Conservation (phyloP, 108 stramenopile genomes). For the Craspedostauros australis region DNA sequence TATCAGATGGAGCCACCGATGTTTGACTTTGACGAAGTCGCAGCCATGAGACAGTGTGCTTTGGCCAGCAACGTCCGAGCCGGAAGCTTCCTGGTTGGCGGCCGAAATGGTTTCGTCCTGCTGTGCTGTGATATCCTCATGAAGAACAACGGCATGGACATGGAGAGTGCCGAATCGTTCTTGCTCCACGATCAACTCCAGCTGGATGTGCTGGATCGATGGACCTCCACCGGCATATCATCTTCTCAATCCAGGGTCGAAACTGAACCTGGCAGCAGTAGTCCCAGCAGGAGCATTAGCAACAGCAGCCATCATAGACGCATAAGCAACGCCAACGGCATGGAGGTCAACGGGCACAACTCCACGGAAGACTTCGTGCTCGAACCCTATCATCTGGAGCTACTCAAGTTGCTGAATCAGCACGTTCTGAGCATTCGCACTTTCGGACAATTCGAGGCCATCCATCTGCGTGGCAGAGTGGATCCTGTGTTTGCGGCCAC, state of each 20-base stretch:
- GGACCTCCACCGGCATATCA: no score
- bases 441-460: constrained; percentile 64
- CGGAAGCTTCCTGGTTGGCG: constrained; percentile 71
- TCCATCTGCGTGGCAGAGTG: constrained; percentile 36
- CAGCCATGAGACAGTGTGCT: constrained; percentile 63
- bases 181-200: constrained; percentile 31
- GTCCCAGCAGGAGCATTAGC: no score
- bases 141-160: constrained; percentile 30
- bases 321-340: no score
- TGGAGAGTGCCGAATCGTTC: constrained; percentile 61
- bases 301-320: no score
- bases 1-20: constrained; percentile 35
- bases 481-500: constrained; percentile 70
- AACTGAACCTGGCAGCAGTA: no score
- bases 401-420: constrained; percentile 59
- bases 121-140: constrained; percentile 64
- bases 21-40: constrained; percentile 42
- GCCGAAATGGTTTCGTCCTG: constrained; percentile 64
- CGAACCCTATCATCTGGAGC: constrained; percentile 37
- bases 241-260: no score
- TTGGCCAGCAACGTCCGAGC: constrained; percentile 55
- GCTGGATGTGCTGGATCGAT: background rate
- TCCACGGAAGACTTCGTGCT: constrained; percentile 35
- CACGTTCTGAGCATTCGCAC: constrained; percentile 52
- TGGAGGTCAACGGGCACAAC: no score